Conservation (phyloP, 2,329 filamentous ascomycete species). For the Apiospora arundinis region DNA sequence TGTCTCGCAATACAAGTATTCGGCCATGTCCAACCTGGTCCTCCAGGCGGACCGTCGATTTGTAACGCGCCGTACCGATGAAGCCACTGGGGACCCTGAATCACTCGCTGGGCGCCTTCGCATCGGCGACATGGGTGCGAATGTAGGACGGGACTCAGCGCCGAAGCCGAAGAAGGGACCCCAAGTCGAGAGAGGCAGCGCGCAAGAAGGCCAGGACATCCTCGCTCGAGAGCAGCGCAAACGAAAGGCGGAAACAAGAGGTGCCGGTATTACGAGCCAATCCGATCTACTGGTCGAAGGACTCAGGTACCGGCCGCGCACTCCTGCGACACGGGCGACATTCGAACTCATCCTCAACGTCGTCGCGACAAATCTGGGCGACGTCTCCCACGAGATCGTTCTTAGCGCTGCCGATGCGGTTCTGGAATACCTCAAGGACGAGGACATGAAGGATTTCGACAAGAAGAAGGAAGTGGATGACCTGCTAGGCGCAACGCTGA, state of each 20-base stretch:
- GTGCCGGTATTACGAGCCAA: conserved; percentile 80
- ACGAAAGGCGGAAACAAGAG: conserved; percentile 78
- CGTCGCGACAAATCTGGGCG: conserved; percentile 85
- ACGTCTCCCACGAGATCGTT: conserved; percentile 90
- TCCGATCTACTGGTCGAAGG: conserved; percentile 89
- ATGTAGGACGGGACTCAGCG: conserved; percentile 78
- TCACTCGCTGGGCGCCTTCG: conserved; percentile 93
- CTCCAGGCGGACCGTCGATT: conserved; percentile 99
- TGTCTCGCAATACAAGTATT: conserved; percentile 98
- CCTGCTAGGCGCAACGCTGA: conserved; percentile 81
- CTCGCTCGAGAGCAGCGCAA: conserved; percentile 85
- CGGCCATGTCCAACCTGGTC: conserved; percentile 99
- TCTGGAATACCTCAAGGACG: conserved; percentile 91
- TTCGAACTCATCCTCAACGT: conserved; percentile 95
- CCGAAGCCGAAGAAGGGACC: conserved; percentile 83
- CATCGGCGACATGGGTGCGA: conserved; percentile 91
- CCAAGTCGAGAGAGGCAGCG: conserved; percentile 75
- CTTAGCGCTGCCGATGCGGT: conserved; percentile 93
- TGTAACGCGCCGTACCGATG: conserved; percentile 88
- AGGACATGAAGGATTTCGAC: conserved; percentile 94
- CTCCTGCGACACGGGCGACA: conserved; percentile 86
- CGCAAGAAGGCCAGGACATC: conserved; percentile 84
- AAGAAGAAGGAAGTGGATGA: conserved; percentile 99
- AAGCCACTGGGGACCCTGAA: conserved; percentile 95
- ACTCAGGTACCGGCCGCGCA: conserved; percentile 89